phyloP scores from a whole-genome alignment of 176 grass and related monocot genomes.

The Tuctoria greenei region DNA sequence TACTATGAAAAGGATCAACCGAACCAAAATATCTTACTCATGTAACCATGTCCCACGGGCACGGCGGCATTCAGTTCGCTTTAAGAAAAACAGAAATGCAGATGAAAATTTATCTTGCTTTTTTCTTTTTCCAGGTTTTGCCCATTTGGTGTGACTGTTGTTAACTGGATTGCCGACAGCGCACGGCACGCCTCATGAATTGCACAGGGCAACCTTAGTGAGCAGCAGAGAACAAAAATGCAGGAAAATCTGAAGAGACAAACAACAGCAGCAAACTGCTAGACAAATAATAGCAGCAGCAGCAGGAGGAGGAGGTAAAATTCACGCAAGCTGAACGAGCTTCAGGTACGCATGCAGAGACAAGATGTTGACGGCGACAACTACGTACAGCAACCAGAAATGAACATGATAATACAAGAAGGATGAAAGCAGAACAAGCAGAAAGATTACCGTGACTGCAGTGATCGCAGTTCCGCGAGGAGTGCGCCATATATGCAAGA shows the following conservation, averaged over 20 bases:
- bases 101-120: slow-evolving; percentile 19
- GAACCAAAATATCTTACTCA: background rate
- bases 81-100: slow-evolving; percentile 7
- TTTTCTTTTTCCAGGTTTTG: background rate
- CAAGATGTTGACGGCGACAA: background rate
- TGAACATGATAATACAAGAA: background rate
- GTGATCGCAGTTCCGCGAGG: slow-evolving; percentile 8
- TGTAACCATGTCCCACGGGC: slow-evolving; percentile 7
- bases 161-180: slow-evolving; percentile 21
- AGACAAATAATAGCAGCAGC: background rate
- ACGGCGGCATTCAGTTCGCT: background rate
- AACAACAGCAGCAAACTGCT: slow-evolving; percentile 11
- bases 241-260: slow-evolving; percentile 14
- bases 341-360: background rate
- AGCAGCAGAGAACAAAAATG: background rate
- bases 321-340: background rate
- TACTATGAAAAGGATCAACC: slow-evolving; percentile 21
- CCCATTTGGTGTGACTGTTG: background rate
- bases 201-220: background rate
- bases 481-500: slow-evolving; percentile 43
- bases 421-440: background rate
- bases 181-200: background rate
- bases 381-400: background rate
- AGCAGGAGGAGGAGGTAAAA: slow-evolving; percentile 8
- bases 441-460: slow-evolving; percentile 29